Percentiles rank a stretch among this genome's conserved stretches.
Conservation (phyloP, 1,139 yeast genomes). For the Geotrichum restrictum region DNA sequence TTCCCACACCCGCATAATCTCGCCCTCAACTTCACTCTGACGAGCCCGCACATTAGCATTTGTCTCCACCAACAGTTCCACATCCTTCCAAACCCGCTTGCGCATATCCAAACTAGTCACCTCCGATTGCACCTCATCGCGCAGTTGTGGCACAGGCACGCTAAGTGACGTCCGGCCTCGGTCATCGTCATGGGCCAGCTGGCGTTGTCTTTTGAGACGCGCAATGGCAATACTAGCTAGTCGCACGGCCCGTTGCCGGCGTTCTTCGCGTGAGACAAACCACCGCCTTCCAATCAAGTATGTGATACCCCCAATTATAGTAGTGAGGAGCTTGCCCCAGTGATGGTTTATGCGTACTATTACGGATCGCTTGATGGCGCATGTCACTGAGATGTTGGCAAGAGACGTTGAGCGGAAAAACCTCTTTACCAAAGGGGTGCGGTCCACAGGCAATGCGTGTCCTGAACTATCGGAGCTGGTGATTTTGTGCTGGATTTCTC, state of each 20-base stretch:
- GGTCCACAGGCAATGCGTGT: slow-evolving; percentile 10
- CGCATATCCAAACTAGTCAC: slow-evolving; percentile 45
- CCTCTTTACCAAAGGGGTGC: slow-evolving; percentile 26
- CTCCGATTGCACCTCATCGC: slow-evolving; percentile 60
- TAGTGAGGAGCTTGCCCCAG: background rate
- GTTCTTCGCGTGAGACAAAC: slow-evolving; percentile 8
- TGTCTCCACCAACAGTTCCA: slow-evolving; percentile 57
- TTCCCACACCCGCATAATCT: slow-evolving; percentile 84
- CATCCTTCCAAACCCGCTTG: slow-evolving; percentile 58
- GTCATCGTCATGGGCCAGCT: slow-evolving; percentile 35
- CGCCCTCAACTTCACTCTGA: slow-evolving; percentile 74
- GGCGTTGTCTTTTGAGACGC: slow-evolving; percentile 39
- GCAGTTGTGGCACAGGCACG: slow-evolving; percentile 69
- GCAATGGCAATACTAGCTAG: slow-evolving; percentile 36
- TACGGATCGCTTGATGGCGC: slow-evolving; percentile 26
- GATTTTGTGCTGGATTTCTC: slow-evolving; percentile 17
- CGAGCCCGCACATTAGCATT: slow-evolving; percentile 55
- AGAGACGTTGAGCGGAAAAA: slow-evolving; percentile 38
- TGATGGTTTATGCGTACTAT: slow-evolving; percentile 7
- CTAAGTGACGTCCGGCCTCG: slow-evolving; percentile 45
- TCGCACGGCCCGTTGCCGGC: slow-evolving; percentile 25
- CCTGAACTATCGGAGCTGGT: slow-evolving; percentile 27
- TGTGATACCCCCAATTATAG: background rate
- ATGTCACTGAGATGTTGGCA: slow-evolving; percentile 37
- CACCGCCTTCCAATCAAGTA: slow-evolving; percentile 21